Evolutionary conservation across 805 yeast species (phyloP).

Genomic region (Torulaspora microellipsoides): DNA sequence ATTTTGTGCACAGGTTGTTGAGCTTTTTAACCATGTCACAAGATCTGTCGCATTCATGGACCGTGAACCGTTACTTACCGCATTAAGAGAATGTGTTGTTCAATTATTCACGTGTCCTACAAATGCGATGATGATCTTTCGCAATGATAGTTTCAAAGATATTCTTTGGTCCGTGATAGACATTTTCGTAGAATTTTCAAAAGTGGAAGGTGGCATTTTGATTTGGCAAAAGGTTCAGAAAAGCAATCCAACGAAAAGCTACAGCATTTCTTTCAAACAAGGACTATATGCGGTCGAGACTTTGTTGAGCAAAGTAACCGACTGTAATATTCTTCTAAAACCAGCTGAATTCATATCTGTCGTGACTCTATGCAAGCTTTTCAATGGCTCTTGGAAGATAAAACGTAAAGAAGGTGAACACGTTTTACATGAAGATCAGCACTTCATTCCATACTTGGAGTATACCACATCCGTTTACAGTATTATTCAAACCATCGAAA

Average conservation of each 20-base stretch:
- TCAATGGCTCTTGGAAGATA: constrained; percentile 55
- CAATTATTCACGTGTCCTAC: constrained; percentile 90
- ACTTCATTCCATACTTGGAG: constrained; percentile 47
- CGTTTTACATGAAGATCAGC: constrained; percentile 53
- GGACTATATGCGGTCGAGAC: constrained; percentile 36
- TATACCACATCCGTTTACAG: constrained; percentile 43
- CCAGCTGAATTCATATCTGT: constrained; percentile 40
- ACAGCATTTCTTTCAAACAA: constrained; percentile 33
- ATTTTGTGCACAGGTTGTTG: constrained; percentile 51
- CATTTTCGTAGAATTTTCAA: constrained; percentile 42
- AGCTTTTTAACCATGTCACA: constrained; percentile 49
- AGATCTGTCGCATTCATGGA: constrained; percentile 56
- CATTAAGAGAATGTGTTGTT: constrained; percentile 67
- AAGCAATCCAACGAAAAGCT: constrained; percentile 35
- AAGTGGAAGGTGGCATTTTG: constrained; percentile 34
- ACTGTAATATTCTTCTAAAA: constrained; percentile 32
- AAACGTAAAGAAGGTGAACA: constrained; percentile 63
- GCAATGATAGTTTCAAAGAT: constrained; percentile 37
- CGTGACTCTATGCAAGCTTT: constrained; percentile 45
- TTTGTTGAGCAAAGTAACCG: constrained; percentile 32
- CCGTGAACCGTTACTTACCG: constrained; percentile 81
- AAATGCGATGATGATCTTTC: constrained; percentile 51
- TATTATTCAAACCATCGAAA: constrained; percentile 39
- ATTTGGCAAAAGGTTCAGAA: constrained; percentile 35
- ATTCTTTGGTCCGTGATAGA: constrained; percentile 45